Percentiles rank a stretch among this genome's conserved stretches.
Conservation (phyloP, 306 rosid genomes). For the Corylus americana region DNA sequence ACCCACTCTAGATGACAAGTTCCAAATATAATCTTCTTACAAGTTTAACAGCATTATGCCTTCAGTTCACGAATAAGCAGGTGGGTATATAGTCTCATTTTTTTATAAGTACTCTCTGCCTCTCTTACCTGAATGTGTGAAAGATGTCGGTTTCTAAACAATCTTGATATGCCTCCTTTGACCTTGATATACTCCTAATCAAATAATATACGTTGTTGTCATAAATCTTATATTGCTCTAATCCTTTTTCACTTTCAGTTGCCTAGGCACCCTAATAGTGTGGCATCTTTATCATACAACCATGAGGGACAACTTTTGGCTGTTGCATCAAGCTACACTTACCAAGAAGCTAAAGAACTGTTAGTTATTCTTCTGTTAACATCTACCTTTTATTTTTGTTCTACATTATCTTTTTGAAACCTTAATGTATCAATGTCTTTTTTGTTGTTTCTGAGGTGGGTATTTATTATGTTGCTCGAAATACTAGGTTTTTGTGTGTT, state of each 20-base stretch:
- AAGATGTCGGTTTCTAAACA: not conserved
- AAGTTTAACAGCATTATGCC: not conserved
- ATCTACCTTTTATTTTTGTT: constrained; percentile 11
- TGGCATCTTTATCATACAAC: constrained; percentile 74
- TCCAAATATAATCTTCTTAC: not conserved
- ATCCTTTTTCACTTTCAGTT: constrained; percentile 48
- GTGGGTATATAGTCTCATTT: not conserved
- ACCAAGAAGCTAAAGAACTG: constrained; percentile 76
- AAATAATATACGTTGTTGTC: not conserved
- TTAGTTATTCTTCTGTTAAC: constrained; percentile 31
- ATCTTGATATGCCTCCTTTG: not conserved
- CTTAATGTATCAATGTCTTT: not conserved
- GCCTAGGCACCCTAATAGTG: constrained; percentile 68
- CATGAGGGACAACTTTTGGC: constrained; percentile 68
- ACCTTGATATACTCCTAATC: not conserved
- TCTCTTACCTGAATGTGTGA: not conserved
- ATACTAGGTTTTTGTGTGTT: not conserved
- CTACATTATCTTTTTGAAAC: not conserved
- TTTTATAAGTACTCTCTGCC: not conserved
- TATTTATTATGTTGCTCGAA: constrained; percentile 7
- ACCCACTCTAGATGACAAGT: not conserved
- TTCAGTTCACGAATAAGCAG: not conserved
- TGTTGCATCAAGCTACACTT: constrained; percentile 81
- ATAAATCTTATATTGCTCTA: constrained; percentile 5
- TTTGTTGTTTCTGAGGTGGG: not conserved